Percentiles rank a stretch among this genome's conserved stretches.
These are phyloP conservation scores for Acanthochlamys bracteata DNA, from an alignment of 106 monocot species.

Conservation along the genomic window DNA sequence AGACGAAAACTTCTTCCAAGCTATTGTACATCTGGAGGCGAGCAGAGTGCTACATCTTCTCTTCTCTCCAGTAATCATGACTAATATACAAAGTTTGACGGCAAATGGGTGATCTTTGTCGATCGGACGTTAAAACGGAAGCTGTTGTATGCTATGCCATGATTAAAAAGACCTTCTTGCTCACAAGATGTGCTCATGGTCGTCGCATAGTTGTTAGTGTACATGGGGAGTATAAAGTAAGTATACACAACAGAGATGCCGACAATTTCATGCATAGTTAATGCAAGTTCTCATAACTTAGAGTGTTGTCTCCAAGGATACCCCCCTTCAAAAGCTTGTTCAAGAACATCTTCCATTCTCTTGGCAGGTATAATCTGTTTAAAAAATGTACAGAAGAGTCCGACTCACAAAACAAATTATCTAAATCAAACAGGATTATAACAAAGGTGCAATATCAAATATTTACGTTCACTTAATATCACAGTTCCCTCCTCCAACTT, in stretches of 20 bases:
- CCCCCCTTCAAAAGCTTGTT: constrained; percentile 78
- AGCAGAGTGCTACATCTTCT: no score
- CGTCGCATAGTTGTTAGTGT: neutral
- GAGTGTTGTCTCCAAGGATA: constrained; percentile 42
- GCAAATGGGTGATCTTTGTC: no score
- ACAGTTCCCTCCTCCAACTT: no score
- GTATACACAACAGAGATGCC: neutral
- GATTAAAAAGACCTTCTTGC: no score
- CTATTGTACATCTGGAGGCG: no score
- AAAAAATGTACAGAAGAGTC: neutral
- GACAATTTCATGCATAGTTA: neutral
- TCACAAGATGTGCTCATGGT: no score
- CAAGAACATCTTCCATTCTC: constrained; percentile 68
- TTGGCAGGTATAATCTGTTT: constrained; percentile 59
- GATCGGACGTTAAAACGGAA: no score
- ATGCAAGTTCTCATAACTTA: constrained; percentile 32
- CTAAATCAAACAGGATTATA: neutral
- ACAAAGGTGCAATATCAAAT: neutral
- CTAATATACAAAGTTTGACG: no score
- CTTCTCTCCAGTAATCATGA: no score
- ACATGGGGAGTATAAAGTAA: neutral
- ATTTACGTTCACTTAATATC: neutral
- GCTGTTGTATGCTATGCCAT: no score
- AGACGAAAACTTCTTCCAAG: no score
- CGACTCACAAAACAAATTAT: neutral